Percentiles rank a stretch among this genome's conserved stretches.
These are phyloP conservation scores for Trametes meyenii DNA, from an alignment of 768 basidiomycete genomes.

Conservation along the genomic window DNA sequence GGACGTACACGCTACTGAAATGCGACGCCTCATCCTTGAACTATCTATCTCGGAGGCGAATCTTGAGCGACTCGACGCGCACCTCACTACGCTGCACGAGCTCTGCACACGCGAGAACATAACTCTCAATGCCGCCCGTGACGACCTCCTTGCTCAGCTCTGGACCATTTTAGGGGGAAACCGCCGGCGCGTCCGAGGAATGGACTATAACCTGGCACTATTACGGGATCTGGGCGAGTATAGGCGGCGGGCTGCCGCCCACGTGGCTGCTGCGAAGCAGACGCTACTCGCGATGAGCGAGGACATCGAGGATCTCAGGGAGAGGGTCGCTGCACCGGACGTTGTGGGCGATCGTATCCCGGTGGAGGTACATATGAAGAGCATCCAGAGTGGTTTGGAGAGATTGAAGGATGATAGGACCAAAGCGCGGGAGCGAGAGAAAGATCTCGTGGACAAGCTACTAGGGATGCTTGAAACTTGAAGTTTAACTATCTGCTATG, in stretches of 20 bases:
- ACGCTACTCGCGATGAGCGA: constrained; percentile 64
- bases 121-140: constrained; percentile 45
- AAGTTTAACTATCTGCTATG: neutral
- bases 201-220: constrained; percentile 53
- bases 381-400: constrained; percentile 65
- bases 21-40: constrained; percentile 65
- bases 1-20: constrained; percentile 53
- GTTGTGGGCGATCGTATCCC: constrained; percentile 62
- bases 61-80: constrained; percentile 65
- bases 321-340: constrained; percentile 70
- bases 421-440: constrained; percentile 52
- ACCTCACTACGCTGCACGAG: constrained; percentile 58
- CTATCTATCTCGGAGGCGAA: constrained; percentile 58
- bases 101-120: constrained; percentile 61
- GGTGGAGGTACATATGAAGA: constrained; percentile 75
- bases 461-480: constrained; percentile 15
- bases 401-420: constrained; percentile 60
- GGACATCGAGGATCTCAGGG: constrained; percentile 77
- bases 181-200: constrained; percentile 47
- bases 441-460: constrained; percentile 33
- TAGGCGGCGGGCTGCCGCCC: constrained; percentile 60
- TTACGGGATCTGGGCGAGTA: constrained; percentile 59
- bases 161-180: constrained; percentile 77
- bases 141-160: constrained; percentile 61
- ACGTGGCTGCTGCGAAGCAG: constrained; percentile 68